Evolutionary conservation across 169 alveolate genomes (phyloP).

Genomic region (Eimeria zaria): DNA sequence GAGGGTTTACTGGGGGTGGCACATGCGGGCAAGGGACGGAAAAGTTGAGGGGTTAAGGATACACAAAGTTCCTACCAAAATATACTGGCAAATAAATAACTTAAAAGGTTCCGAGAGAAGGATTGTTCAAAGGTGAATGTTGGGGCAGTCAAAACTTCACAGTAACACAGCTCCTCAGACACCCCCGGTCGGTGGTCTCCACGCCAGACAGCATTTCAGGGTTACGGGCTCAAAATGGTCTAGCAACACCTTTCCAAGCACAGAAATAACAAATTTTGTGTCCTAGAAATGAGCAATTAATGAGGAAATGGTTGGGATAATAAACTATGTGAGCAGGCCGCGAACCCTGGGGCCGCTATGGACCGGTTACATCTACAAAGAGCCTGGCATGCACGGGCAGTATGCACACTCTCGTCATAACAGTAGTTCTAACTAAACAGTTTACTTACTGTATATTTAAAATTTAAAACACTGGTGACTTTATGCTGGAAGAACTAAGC

Average conservation of each 20-base stretch:
- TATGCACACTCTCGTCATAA: not conserved
- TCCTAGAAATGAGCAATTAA: not conserved
- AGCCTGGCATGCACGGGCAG: not conserved
- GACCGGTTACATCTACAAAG: not conserved
- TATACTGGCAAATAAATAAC: not conserved
- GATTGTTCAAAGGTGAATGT: not conserved
- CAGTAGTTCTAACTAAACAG: not conserved
- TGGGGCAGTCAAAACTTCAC: not conserved
- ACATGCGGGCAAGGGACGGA: not conserved
- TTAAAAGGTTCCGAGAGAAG: not conserved
- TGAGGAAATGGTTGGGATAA: not conserved
- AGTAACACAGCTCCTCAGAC: not conserved
- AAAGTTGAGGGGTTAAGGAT: not conserved
- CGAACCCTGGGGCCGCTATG: slow-evolving; percentile 33
- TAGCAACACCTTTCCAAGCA: not conserved
- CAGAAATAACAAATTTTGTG: not conserved
- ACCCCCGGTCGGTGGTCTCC: not conserved
- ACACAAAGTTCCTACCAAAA: not conserved
- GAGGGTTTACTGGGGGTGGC: not conserved
- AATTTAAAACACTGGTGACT: not conserved
- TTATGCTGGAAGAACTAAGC: not conserved
- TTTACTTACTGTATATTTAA: not conserved
- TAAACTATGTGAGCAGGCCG: not conserved
- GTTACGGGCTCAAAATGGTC: not conserved
- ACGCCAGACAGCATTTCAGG: not conserved